Percentiles rank a stretch among this genome's conserved stretches.
Evolutionary conservation across 2,329 filamentous ascomycete species (phyloP).

Genomic region (Fusarium oxysporum): DNA sequence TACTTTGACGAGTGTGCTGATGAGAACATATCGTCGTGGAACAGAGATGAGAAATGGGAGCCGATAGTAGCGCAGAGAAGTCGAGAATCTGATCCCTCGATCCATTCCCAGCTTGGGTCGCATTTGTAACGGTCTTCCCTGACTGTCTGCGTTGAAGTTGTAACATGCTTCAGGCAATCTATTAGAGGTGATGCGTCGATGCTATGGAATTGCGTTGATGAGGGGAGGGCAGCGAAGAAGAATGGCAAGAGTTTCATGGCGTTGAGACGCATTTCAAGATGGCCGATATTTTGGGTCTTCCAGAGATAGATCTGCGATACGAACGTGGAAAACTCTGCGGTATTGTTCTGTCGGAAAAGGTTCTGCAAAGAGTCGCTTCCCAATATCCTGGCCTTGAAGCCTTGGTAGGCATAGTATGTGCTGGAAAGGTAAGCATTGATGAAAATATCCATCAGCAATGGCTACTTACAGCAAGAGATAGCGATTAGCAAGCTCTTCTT

Average conservation of each 20-base stretch:
- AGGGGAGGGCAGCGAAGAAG: conserved; percentile 27
- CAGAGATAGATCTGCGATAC: conserved; percentile 30
- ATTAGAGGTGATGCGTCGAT: conserved; percentile 27
- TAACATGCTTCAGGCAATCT: conserved; percentile 30
- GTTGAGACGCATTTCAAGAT: conserved; percentile 26
- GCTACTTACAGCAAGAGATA: conserved; percentile 37
- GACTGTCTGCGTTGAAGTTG: background rate
- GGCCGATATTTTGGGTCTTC: conserved; percentile 35
- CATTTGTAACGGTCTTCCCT: background rate
- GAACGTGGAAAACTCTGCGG: conserved; percentile 19
- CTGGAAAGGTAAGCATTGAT: conserved; percentile 6
- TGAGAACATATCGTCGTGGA: background rate
- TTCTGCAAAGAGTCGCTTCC: conserved; percentile 19
- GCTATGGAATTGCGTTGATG: background rate
- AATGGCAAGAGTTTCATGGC: conserved; percentile 34
- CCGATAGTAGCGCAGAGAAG: conserved; percentile 22
- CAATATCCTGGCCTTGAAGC: conserved; percentile 35
- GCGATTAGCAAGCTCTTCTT: conserved; percentile 39
- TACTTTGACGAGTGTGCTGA: background rate
- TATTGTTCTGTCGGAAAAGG: conserved; percentile 18
- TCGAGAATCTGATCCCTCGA: conserved; percentile 38
- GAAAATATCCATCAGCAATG: accelerated
- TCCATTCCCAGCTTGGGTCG: conserved; percentile 40
- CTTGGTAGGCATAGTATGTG: conserved; percentile 33
- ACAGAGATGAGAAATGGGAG: conserved; percentile 34